A percentile compares a stretch with the other conserved stretches of the same genome.
phyloP scores from a whole-genome alignment of 78 protist genomes.

The Mastigamoeba balamuthi region DNA sequence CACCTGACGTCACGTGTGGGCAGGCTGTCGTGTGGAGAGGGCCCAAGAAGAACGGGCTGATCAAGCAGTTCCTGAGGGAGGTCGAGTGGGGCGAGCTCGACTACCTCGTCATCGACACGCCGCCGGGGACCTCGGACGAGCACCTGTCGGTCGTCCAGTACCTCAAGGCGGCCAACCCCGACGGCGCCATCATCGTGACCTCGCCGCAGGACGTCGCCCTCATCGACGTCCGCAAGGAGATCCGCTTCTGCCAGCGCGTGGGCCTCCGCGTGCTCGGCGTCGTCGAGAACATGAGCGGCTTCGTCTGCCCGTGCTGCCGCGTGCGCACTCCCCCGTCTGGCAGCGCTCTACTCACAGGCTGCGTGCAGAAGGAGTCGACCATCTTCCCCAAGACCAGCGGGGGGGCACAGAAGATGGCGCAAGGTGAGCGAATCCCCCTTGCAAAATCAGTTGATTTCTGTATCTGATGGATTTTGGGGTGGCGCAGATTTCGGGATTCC shows the following conservation, averaged over 20 bases:
- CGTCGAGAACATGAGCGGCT: conserved; percentile 98
- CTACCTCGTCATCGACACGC: conserved; percentile 94
- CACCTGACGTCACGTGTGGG: no score
- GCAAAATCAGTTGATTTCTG: neutral
- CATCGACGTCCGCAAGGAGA: conserved; percentile 86
- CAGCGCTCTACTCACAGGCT: neutral
- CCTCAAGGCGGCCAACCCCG: conserved; percentile 31
- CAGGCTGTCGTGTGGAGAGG: conserved; percentile 99
- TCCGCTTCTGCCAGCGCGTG: conserved; percentile 84
- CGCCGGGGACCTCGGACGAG: conserved; percentile 99
- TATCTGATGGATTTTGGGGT: neutral
- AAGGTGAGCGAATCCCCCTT: no score
- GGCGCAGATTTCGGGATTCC: conserved; percentile 30
- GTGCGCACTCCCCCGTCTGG: neutral
- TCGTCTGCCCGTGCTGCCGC: conserved; percentile 91
- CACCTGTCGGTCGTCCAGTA: conserved; percentile 84
- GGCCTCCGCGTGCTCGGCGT: conserved; percentile 88
- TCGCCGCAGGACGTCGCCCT: conserved; percentile 97
- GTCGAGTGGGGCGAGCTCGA: conserved; percentile 96
- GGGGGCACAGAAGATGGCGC: conserved; percentile 22
- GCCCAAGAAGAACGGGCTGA: conserved; percentile 90
- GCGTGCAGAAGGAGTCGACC: conserved; percentile 28
- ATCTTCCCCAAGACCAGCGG: conserved; percentile 54
- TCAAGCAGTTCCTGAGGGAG: conserved; percentile 93
- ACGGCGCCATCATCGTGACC: conserved; percentile 93